Base-by-base conservation (phyloP, 345 rosid species). In the Gynandropsis gynandra region DNA sequence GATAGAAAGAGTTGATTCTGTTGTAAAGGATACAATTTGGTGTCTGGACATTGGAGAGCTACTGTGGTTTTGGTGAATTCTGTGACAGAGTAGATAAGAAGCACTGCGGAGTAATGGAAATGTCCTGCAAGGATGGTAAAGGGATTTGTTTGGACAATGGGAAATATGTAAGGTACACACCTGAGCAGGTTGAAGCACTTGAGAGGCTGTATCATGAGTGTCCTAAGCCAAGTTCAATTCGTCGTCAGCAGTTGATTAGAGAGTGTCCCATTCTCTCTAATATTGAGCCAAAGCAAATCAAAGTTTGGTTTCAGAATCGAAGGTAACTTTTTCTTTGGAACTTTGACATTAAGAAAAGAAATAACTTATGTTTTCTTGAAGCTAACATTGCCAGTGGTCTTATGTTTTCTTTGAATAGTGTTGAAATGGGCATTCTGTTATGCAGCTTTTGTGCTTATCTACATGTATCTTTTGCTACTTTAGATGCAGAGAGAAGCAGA, bases 261-360 rank as follows among this genome's bases (percentile, higher is more conserved):
- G 99, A 93, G 72, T 93, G 99, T 69, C 97, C 97, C 8, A 93
- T 93, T 70, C 99, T 93, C 80, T 93, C 96, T 36, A 73, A 93
- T 77, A 88, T 93, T 52, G 99, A 93, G 72, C 97, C 96, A 2
- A 93, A 93, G 65, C 99, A 93, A 72, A 93, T 93, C 76, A 93
- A 93, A 80, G 99, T 93, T 21, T 93, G 97, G 99, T 93, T 93
- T 78, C 99, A 93, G 53, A 93, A 93, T 75, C 75, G 99, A 71
- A 93, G 97, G 99, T 93, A 69, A 50, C 1, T 18, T 42, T 17
- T 8, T 38, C 20, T 16, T 56, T 42, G n/a, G 13, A 58, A 52
- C 29, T 46, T 18, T 17, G 12, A 45, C 11, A 7, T 20, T 39
- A 15, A 12, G 7, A 21, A 37, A 4, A 16, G 43, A 38, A 8